These are phyloP conservation scores for Dipsacomyces acuminosporus DNA, from an alignment of 371 early-diverging fungal genomes.

Conservation along the genomic window DNA sequence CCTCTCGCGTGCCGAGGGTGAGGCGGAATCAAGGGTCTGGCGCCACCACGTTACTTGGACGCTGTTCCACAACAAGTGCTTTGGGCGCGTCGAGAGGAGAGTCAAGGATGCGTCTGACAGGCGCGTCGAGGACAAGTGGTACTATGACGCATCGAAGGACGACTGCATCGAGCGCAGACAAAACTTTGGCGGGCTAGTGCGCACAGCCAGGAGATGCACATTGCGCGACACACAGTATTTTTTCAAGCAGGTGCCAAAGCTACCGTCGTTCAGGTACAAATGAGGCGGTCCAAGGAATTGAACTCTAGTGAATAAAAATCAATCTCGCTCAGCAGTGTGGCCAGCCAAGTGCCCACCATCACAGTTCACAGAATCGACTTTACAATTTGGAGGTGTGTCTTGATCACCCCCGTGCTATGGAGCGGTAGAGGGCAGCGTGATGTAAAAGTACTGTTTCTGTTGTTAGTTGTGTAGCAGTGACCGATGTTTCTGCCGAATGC, in stretches of 20 bases:
- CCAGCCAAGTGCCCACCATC: too few relatives aligned
- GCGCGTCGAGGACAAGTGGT: slow-evolving; percentile 47
- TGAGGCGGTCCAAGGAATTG: slow-evolving; percentile 1
- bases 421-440: too few relatives aligned
- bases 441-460: too few relatives aligned
- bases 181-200: slow-evolving; percentile 47
- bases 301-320: too few relatives aligned
- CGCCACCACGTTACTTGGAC: slow-evolving; percentile 33
- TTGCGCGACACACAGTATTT: slow-evolving; percentile 50
- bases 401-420: too few relatives aligned
- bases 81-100: slow-evolving; percentile 47
- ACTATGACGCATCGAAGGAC: slow-evolving; percentile 45
- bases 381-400: too few relatives aligned
- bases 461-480: too few relatives aligned
- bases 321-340: too few relatives aligned
- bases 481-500: too few relatives aligned
- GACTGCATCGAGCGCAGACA: slow-evolving; percentile 34
- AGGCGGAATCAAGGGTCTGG: slow-evolving; percentile 20
- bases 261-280: slow-evolving; percentile 42
- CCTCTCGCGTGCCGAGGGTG: slow-evolving; percentile 24
- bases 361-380: too few relatives aligned
- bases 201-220: slow-evolving; percentile 48
- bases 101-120: slow-evolving; percentile 48
- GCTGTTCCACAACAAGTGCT: slow-evolving; percentile 37
- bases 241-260: slow-evolving; percentile 49